Evolutionary conservation across 192 early-diverging fungal species (phyloP), one percentile per base, ranked within the genome.

Genomic region (Backusella macrospora): DNA sequence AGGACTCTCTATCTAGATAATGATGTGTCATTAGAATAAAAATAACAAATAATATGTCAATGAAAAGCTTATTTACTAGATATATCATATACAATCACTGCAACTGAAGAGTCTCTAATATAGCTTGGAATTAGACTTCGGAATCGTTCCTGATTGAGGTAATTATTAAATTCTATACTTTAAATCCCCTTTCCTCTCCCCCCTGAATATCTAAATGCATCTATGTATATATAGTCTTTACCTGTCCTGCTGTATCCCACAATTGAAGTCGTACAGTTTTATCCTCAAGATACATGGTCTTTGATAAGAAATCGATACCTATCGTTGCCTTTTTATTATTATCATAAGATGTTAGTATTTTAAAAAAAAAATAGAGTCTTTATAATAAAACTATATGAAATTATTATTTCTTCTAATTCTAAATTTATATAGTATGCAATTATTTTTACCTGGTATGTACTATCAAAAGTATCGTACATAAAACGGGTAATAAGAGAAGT

Each of bases 391-490:
- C n/a, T n/a, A n/a, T 8, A 49, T 49, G 18, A n/a, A 34, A 34
- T 2, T 34, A 34, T 34, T 34, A 34, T 34, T 34, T 18, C 3
- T 49, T 49, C 10, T 14, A 18, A 14, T 49, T 49, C 5, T 21
- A 47, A 49, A 49, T 49, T 7, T 49, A 18, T 49, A 49, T 18
- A n/a, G 2, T 34, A 34, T 34, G 29, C 29, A 16, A 7, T 18
- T 49, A 49, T 43, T 37, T 80, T 37, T 80, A 88, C 85, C 81
- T 92, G 95, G 84, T 99, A 97, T 37, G 95, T 96, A 71, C 95
- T 96, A 87, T 99, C 96, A 79, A 99, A 99, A 14, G 95, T 98
- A 73, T 99, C 97, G 81, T 99, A 98, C 97, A 99, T 99, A 84
- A 99, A 99, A 29, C 96, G 90, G n/a, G 97, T 99, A 71, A 99